Percentiles rank a stretch among this genome's conserved stretches.
Conservation (phyloP, 306 rosid species). For the Corylus heterophylla region DNA sequence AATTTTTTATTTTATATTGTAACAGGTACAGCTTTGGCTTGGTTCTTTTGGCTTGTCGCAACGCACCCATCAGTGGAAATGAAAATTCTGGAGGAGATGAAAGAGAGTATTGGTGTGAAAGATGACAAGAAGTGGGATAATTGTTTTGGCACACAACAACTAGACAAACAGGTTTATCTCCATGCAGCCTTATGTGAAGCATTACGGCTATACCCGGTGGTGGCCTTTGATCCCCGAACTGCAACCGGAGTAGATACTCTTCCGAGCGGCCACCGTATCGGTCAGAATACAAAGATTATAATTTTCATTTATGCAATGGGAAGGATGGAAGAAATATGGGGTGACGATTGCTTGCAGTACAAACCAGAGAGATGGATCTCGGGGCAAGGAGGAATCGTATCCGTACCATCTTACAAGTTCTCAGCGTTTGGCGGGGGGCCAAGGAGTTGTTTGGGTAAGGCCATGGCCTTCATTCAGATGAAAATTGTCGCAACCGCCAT, state of each 20-base stretch:
- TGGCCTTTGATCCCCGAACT: constrained; percentile 30
- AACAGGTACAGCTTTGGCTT: not conserved
- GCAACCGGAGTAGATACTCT: constrained; percentile 19
- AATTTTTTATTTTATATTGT: too few relatives aligned
- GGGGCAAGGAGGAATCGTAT: constrained; percentile 6
- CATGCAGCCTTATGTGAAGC: constrained; percentile 38
- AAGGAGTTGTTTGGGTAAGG: constrained; percentile 37
- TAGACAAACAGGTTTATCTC: constrained; percentile 23
- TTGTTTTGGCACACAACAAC: not conserved
- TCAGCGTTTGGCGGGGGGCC: constrained; percentile 35
- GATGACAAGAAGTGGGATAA: not conserved
- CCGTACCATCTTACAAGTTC: constrained; percentile 35
- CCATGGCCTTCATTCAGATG: constrained; percentile 23
- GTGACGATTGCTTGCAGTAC: constrained; percentile 34
- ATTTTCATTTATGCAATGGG: constrained; percentile 34
- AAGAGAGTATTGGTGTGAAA: not conserved
- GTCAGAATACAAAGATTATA: not conserved
- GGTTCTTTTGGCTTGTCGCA: not conserved
- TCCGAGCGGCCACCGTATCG: constrained; percentile 38
- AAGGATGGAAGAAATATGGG: constrained; percentile 39
- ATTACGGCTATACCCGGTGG: constrained; percentile 33
- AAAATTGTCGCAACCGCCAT: constrained; percentile 29
- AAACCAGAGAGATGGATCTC: constrained; percentile 49
- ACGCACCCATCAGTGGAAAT: constrained; percentile 24
- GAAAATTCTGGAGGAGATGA: constrained; percentile 22